Base-by-base conservation (phyloP, 768 basidiomycete species). In the Lyophyllum atratum region DNA sequence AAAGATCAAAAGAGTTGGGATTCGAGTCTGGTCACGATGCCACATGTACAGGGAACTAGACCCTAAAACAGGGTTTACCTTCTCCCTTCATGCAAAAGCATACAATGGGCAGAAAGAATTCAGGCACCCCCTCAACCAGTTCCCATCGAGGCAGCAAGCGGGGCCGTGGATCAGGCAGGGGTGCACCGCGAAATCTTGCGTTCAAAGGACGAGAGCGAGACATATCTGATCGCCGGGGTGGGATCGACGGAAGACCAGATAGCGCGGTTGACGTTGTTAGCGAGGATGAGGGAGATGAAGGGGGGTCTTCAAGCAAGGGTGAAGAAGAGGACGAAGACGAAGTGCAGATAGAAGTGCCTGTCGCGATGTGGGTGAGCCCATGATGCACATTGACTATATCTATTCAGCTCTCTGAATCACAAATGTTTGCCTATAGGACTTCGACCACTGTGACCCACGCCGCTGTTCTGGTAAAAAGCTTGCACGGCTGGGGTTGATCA, bases 371-470 rank as follows among this genome's bases (percentile, higher is more conserved):
- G 95, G 94, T 90, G 55, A 72, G 94, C 79, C 45, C 44, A 21
- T 48, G n/a, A 10, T 47, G 12, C 25, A 9, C 39, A 28, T 55
- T 29, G 31, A 4, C 49, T 44, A 39, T 42, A 34, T 22, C 15
- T 45, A 45, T 12, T 6, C 19, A 47, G 25, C 19, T 28, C 19
- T 28, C 46, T 56, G 44, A 29, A 49, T 56, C 22, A 49, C 62
- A 9, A 3, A 39, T 10, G 53, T 50, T 31, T 24, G n/a, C 25
- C n/a, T 55, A 43, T 29, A 96, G 95, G 96, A 99, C 69, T 98
- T 99, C 73, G 89, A 92, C 69, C 97, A 99, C 69, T 99, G 97
- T 68, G 96, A 99, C 70, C 95, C 96, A 0, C 87, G 87, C 39
- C 78, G 81, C 2, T 84, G 82, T 56, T 82, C 81, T 26, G 97